A percentile compares a stretch with the other conserved stretches of the same genome.
phyloP scores from a whole-genome alignment of 148 eudicot species.

The Heliamphora exappendiculata region DNA sequence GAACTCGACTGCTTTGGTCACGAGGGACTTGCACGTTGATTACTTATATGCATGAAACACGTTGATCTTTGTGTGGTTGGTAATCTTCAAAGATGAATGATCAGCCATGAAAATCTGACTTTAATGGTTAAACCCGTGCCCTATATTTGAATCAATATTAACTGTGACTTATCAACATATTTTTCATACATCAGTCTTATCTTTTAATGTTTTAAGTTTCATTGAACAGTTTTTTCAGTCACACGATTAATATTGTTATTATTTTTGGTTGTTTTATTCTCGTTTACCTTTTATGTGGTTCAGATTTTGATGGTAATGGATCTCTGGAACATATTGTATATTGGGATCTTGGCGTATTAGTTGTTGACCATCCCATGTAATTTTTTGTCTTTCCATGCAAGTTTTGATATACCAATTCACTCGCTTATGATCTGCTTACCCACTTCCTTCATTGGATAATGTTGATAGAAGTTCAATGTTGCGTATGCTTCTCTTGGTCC shows the following conservation, averaged over 20 bases:
- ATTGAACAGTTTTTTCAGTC: not conserved
- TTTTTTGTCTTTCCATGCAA: not conserved
- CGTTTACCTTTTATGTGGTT: too few species aligned
- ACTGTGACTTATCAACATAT: not conserved
- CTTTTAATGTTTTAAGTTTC: not conserved
- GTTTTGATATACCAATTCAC: constrained; percentile 1
- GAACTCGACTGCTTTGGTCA: too few species aligned
- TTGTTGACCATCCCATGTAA: not conserved
- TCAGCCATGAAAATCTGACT: too few species aligned
- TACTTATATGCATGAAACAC: too few species aligned
- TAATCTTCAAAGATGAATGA: too few species aligned
- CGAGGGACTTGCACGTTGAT: too few species aligned
- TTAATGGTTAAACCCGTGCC: not conserved
- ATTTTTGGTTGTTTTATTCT: not conserved
- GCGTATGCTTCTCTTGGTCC: not conserved
- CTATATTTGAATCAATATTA: not conserved
- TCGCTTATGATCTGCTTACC: not conserved
- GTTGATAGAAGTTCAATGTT: not conserved
- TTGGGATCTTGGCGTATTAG: not conserved
- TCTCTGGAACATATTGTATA: not conserved
- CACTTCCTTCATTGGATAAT: not conserved
- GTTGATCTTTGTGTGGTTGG: too few species aligned
- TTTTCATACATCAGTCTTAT: not conserved
- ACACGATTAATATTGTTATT: too few species aligned
- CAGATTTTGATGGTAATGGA: not conserved